Percentiles rank a stretch among this genome's conserved stretches.
These are phyloP conservation scores for Cystoisospora suis DNA, from an alignment of 169 alveolate species.

Conservation along the genomic window DNA sequence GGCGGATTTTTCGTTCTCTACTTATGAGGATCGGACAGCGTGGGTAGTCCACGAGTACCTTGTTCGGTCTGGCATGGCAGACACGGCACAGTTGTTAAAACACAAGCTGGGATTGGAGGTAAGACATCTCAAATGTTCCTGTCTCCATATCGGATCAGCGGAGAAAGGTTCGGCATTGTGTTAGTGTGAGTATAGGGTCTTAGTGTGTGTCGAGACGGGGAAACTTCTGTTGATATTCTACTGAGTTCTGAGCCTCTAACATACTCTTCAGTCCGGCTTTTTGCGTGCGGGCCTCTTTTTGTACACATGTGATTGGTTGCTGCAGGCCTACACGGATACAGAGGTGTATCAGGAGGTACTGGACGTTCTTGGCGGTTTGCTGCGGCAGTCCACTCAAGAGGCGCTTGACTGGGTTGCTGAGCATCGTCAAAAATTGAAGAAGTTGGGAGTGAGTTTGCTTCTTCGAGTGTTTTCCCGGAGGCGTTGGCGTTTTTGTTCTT, in stretches of 20 bases:
- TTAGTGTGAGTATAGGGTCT: no score
- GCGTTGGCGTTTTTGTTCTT: background rate
- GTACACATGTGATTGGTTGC: background rate
- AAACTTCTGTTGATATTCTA: no score
- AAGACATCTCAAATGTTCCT: background rate
- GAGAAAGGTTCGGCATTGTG: no score
- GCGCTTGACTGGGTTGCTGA: conserved; percentile 9
- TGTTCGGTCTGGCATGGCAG: conserved; percentile 3
- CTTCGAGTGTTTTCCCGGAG: background rate
- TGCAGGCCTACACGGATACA: background rate
- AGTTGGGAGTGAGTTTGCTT: background rate
- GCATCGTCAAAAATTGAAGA: background rate
- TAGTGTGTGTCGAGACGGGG: no score
- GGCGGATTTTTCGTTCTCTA: conserved; percentile 22
- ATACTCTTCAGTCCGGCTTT: no score
- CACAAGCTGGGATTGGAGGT: conserved; percentile 13
- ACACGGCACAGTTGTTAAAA: conserved; percentile 16
- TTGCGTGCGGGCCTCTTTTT: background rate
- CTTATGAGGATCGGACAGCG: conserved; percentile 8
- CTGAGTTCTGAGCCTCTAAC: no score
- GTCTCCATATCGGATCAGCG: no score
- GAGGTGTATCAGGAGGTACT: conserved; percentile 25
- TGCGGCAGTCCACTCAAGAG: conserved; percentile 21
- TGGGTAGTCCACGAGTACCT: conserved; percentile 43
- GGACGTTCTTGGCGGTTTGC: conserved; percentile 8